phyloP scores from a whole-genome alignment of 2,329 filamentous ascomycete genomes.

The Aspergillus jensenii region DNA sequence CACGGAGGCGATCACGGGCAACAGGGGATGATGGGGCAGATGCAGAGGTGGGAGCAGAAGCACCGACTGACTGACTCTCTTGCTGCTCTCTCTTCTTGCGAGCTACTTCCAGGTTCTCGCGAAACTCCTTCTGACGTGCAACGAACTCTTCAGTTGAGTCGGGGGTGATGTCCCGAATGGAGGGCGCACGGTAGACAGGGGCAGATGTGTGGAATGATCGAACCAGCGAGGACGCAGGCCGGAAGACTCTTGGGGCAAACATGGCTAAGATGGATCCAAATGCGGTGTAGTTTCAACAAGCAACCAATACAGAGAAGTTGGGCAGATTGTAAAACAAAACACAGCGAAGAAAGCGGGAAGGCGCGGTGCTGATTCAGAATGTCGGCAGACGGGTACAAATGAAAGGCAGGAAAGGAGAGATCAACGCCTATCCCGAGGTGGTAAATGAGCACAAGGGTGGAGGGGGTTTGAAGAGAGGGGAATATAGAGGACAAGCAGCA shows the following conservation, averaged over 20 bases:
- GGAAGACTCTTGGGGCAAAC: slow-evolving; percentile 51
- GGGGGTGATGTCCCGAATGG: slow-evolving; percentile 79
- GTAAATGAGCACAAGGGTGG: slow-evolving; percentile 11
- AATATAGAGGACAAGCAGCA: slow-evolving; percentile 10
- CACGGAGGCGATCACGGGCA: slow-evolving; percentile 35
- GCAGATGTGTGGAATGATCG: slow-evolving; percentile 61
- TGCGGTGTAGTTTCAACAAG: background rate
- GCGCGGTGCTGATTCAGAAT: background rate
- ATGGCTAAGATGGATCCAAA: slow-evolving; percentile 29
- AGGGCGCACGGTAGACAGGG: slow-evolving; percentile 59
- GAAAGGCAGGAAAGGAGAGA: background rate
- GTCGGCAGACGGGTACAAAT: background rate
- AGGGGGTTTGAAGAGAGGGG: slow-evolving; percentile 13
- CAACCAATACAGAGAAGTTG: background rate
- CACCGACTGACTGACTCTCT: slow-evolving; percentile 72
- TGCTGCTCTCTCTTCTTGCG: slow-evolving; percentile 74
- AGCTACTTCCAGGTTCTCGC: slow-evolving; percentile 73
- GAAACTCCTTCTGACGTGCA: slow-evolving; percentile 79
- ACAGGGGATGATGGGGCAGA: slow-evolving; percentile 35
- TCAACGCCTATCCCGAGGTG: slow-evolving; percentile 2
- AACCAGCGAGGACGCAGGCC: slow-evolving; percentile 49
- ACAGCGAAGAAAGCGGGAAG: slow-evolving; percentile 4
- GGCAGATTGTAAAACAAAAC: slow-evolving; percentile 1
- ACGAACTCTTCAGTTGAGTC: slow-evolving; percentile 75
- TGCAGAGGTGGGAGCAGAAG: slow-evolving; percentile 46